These are phyloP conservation scores for Collybiopsis confluens DNA, from an alignment of 768 basidiomycete species.

Conservation along the genomic window DNA sequence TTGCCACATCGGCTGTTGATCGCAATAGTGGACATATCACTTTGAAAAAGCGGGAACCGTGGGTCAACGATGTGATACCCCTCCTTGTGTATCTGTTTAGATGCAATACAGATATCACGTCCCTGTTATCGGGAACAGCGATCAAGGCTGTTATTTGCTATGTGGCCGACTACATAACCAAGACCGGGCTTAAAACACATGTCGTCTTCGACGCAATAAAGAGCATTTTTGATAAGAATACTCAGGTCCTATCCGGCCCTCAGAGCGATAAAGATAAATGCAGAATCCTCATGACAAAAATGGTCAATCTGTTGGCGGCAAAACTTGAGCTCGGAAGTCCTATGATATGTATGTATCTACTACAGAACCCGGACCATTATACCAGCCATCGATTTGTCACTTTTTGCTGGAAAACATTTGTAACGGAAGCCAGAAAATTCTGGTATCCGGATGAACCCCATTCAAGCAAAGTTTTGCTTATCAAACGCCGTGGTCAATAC, in stretches of 20 bases:
- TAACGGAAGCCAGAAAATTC: slow-evolving; percentile 1
- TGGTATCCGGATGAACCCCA: slow-evolving; percentile 3
- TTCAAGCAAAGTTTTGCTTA: slow-evolving; percentile 6
- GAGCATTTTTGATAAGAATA: slow-evolving; percentile 6
- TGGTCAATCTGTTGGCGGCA: slow-evolving; percentile 17
- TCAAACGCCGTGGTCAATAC: background rate
- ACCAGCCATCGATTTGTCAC: slow-evolving; percentile 14
- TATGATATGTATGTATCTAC: background rate
- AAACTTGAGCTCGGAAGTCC: slow-evolving; percentile 4
- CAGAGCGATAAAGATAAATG: slow-evolving; percentile 12
- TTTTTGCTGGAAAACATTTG: slow-evolving; percentile 17
- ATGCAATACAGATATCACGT: slow-evolving; percentile 22
- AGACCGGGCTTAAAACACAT: slow-evolving; percentile 19
- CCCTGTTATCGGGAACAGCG: slow-evolving; percentile 19
- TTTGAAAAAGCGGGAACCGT: slow-evolving; percentile 17
- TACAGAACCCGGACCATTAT: slow-evolving; percentile 15
- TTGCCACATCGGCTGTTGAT: slow-evolving; percentile 10
- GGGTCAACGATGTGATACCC: slow-evolving; percentile 24
- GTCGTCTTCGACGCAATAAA: slow-evolving; percentile 17
- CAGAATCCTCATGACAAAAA: slow-evolving; percentile 15
- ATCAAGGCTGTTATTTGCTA: slow-evolving; percentile 20
- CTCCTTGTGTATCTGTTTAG: slow-evolving; percentile 17
- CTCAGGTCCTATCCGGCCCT: slow-evolving; percentile 15
- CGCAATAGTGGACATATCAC: background rate
- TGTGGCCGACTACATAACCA: slow-evolving; percentile 25